Base-by-base conservation (phyloP, 768 basidiomycete species). In the Chalciporus piperatus region DNA sequence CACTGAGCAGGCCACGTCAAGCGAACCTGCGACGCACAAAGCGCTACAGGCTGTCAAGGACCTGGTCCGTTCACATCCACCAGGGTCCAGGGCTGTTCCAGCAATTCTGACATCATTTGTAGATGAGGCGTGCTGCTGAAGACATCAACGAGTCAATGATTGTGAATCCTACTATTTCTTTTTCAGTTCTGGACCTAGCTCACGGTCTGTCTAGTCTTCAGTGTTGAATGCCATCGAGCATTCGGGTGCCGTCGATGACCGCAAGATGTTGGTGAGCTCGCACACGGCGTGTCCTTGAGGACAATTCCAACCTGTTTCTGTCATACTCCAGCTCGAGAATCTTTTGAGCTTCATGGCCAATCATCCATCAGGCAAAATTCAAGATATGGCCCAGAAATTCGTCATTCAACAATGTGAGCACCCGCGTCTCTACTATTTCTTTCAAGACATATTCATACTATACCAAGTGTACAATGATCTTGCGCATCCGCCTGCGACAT, bases 381-480 rank as follows among this genome's bases (percentile, higher is more conserved):
- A 79, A 68, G 64, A 77, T 66, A 60, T 68, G 38, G 55, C 73
- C 1, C 66, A 76, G 47, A 60, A 57, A n/a, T 64, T 51, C 13
- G 59, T 72, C 41, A 67, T 90, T 39, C 70, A 83, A 59, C 72
- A 82, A 28, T 61, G 90, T 89, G 52, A 54, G 86, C 73, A 7
- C 23, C n/a, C 17, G 16, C 4, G 12, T 16, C 28, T 11, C 9
- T 37, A 6, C 2, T 3, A 14, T 19, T 14, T 7, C 9, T 48
- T 16, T 52, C 43, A 23, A 6, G 17, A 50, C 11, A 50, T 16
- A 17, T 25, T 30, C 44, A 47, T 17, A 20, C 17, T 5, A 33
- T 55, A 14, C 19, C 2, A 57, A 91, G 89, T 90, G 51, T 92
- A 91, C 66, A 81, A 86, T 56, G 92, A 94, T 66, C 78, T 96